These are phyloP conservation scores for Phytophthora pini DNA, from an alignment of 352 stramenopile species.

Conservation along the genomic window DNA sequence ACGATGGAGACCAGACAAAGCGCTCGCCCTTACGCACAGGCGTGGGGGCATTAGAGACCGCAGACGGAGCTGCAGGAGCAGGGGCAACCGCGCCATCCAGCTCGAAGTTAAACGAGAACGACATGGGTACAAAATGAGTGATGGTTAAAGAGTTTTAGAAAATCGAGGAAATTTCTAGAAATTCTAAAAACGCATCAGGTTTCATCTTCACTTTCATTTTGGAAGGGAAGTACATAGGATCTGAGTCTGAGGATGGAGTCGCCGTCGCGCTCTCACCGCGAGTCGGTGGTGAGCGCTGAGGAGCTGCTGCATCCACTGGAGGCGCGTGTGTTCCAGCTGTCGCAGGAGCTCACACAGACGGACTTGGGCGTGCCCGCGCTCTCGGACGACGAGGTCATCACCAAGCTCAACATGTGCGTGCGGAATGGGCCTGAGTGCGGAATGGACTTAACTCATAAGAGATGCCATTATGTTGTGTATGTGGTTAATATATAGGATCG, in stretches of 20 bases:
- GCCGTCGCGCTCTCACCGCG: slow-evolving; percentile 30
- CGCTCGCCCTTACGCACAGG: slow-evolving; percentile 60
- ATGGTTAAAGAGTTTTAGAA: background rate
- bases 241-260: slow-evolving; percentile 20
- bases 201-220: slow-evolving; percentile 5
- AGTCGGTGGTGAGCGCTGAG: slow-evolving; percentile 38
- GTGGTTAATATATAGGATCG: slow-evolving; percentile 49
- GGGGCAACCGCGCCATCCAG: slow-evolving; percentile 24
- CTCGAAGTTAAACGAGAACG: slow-evolving; percentile 80
- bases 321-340: slow-evolving; percentile 63
- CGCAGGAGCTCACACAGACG: slow-evolving; percentile 65
- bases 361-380: slow-evolving; percentile 44
- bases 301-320: slow-evolving; percentile 69
- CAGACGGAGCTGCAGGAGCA: background rate
- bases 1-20: slow-evolving; percentile 44
- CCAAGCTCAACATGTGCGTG: slow-evolving; percentile 81
- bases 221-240: slow-evolving; percentile 1
- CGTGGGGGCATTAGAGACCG: background rate
- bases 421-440: slow-evolving; percentile 5
- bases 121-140: slow-evolving; percentile 18
- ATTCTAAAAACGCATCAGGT: background rate
- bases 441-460: slow-evolving; percentile 11
- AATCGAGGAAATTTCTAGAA: background rate
- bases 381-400: slow-evolving; percentile 65
- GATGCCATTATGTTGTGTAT: slow-evolving; percentile 9